Evolutionary conservation across 1,284 basidiomycete species (phyloP).

Genomic region (Tilletia setariae): DNA sequence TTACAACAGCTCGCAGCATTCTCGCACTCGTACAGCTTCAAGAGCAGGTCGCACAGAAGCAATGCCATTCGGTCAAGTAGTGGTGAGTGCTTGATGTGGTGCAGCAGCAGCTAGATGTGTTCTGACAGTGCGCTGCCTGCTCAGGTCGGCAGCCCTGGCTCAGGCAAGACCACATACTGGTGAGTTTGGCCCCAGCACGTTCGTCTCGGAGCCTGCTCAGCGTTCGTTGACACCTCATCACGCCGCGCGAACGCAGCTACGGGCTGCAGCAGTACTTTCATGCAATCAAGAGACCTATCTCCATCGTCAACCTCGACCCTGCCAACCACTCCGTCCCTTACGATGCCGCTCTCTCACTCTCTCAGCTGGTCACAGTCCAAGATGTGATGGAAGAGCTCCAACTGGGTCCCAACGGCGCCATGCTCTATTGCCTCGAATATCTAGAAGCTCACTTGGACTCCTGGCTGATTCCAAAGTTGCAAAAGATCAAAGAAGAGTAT

Average conservation of each 20-base stretch:
- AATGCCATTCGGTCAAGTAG: conserved; percentile 42
- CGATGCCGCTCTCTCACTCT: conserved; percentile 81
- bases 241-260: neutral
- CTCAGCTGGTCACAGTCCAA: conserved; percentile 78
- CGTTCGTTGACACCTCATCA: too few relatives aligned
- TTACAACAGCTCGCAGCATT: neutral
- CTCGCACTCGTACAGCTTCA: neutral
- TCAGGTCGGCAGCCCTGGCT: conserved; percentile 43
- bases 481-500: conserved; percentile 60
- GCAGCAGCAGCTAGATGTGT: neutral
- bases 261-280: conserved; percentile 65
- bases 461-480: conserved; percentile 73
- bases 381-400: conserved; percentile 82
- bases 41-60: neutral
- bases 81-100: conserved; percentile 13
- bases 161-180: conserved; percentile 51
- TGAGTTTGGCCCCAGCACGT: conserved; percentile 9
- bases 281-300: conserved; percentile 77
- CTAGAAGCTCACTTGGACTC: conserved; percentile 84
- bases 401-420: conserved; percentile 92
- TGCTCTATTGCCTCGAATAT: conserved; percentile 97
- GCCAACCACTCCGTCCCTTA: conserved; percentile 88
- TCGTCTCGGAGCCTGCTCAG: too few relatives aligned
- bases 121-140: neutral
- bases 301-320: conserved; percentile 91